Percentiles rank a stretch among this genome's conserved stretches.
Conservation (phyloP, 1,284 basidiomycete species). For the Ustilago cynodontis region DNA sequence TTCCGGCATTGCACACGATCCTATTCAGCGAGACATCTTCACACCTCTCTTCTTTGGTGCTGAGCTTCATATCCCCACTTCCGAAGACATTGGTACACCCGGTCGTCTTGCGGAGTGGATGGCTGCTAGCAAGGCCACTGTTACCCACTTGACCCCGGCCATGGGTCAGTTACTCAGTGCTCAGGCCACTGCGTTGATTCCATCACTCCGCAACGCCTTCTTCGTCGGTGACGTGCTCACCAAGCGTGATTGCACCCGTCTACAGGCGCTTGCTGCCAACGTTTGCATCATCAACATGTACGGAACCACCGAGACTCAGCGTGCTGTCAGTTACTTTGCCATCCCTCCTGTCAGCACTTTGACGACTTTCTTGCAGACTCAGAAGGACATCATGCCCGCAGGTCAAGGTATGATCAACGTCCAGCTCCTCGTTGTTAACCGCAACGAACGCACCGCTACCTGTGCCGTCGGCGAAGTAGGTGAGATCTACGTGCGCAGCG, state of each 20-base stretch:
- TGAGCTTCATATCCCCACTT: constrained; percentile 92
- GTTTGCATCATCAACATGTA: constrained; percentile 98
- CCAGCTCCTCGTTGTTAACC: constrained; percentile 95
- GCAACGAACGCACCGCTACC: constrained; percentile 86
- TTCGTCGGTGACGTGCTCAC: constrained; percentile 99
- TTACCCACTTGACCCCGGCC: constrained; percentile 92
- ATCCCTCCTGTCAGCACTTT: constrained; percentile 88
- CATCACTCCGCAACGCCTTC: constrained; percentile 89
- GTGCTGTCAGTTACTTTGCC: constrained; percentile 96
- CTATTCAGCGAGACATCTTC: constrained; percentile 99
- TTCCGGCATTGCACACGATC: constrained; percentile 98
- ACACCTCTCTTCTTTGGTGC: constrained; percentile 98
- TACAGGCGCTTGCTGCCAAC: constrained; percentile 92
- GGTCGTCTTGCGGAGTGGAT: constrained; percentile 99
- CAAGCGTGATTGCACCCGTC: constrained; percentile 94
- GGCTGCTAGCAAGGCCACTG: constrained; percentile 81
- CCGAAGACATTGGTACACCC: constrained; percentile 97
- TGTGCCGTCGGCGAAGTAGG: constrained; percentile 97
- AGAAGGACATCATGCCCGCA: constrained; percentile 99
- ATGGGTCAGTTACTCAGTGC: constrained; percentile 99
- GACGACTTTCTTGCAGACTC: constrained; percentile 88
- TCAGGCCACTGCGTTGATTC: constrained; percentile 89
- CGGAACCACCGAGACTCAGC: constrained; percentile 98
- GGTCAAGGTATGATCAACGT: constrained; percentile 98
- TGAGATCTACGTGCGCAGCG: constrained; percentile 97